These are phyloP conservation scores for Dactylorhiza incarnata DNA, from an alignment of 106 monocot species.

Conservation along the genomic window DNA sequence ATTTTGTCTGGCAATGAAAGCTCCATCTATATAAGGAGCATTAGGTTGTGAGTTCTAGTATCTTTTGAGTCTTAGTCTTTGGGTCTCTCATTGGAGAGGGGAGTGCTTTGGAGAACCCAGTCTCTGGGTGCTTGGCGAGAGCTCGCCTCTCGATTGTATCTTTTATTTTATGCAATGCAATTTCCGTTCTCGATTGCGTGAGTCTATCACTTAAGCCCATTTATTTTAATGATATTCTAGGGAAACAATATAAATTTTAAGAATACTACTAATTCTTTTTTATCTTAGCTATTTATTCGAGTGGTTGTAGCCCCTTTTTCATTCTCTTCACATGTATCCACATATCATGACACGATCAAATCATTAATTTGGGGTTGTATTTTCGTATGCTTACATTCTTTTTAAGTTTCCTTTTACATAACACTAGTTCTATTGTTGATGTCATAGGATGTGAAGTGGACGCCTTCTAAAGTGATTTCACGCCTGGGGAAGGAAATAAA, in stretches of 20 bases:
- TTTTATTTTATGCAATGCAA: too few relatives aligned
- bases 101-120: too few relatives aligned
- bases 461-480: conserved; percentile 87
- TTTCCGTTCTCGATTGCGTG: too few relatives aligned
- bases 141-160: too few relatives aligned
- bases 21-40: too few relatives aligned
- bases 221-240: neutral
- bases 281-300: neutral
- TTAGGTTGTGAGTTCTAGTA: too few relatives aligned
- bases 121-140: too few relatives aligned
- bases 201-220: neutral
- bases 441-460: conserved; percentile 63
- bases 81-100: too few relatives aligned
- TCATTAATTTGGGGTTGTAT: neutral
- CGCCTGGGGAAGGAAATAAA: conserved; percentile 95
- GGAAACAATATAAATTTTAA: neutral
- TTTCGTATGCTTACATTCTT: neutral
- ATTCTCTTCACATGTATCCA: neutral
- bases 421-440: neutral
- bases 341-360: neutral
- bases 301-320: neutral
- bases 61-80: too few relatives aligned
- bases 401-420: neutral
- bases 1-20: too few relatives aligned
- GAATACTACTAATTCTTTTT: neutral